Evolutionary conservation across 306 rosid genomes (phyloP).

Genomic region (Sicyos baderoa): DNA sequence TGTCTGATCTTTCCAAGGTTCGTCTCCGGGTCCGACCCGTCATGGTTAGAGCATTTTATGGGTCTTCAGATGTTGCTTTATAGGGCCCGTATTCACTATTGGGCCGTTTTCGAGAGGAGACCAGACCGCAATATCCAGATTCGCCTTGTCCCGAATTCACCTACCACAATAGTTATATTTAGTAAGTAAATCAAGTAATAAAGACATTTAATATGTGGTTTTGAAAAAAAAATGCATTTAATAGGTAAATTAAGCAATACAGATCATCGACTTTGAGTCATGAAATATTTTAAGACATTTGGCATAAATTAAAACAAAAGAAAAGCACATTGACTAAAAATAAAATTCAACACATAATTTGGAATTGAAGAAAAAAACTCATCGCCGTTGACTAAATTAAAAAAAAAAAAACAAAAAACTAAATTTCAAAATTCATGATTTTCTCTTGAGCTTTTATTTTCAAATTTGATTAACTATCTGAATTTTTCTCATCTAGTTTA

Average conservation of each 20-base stretch:
- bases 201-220: too few relatives aligned
- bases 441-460: not conserved
- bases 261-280: not conserved
- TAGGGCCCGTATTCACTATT: too few relatives aligned
- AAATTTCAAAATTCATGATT: not conserved
- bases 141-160: too few relatives aligned
- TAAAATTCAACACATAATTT: not conserved
- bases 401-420: too few relatives aligned
- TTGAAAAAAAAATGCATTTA: not conserved
- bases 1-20: too few relatives aligned
- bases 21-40: too few relatives aligned
- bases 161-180: not conserved
- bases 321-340: not conserved
- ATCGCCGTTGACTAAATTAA: not conserved
- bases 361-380: not conserved
- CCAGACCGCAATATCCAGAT: too few relatives aligned
- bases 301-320: not conserved
- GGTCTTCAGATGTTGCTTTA: too few relatives aligned
- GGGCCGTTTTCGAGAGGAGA: too few relatives aligned
- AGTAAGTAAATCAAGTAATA: not conserved
- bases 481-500: not conserved
- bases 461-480: not conserved
- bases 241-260: not conserved
- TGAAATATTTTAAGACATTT: not conserved
- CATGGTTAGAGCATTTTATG: too few relatives aligned